Evolutionary conservation across 1,139 yeast species (phyloP).

Genomic region (Geotrichum klebahnii): DNA sequence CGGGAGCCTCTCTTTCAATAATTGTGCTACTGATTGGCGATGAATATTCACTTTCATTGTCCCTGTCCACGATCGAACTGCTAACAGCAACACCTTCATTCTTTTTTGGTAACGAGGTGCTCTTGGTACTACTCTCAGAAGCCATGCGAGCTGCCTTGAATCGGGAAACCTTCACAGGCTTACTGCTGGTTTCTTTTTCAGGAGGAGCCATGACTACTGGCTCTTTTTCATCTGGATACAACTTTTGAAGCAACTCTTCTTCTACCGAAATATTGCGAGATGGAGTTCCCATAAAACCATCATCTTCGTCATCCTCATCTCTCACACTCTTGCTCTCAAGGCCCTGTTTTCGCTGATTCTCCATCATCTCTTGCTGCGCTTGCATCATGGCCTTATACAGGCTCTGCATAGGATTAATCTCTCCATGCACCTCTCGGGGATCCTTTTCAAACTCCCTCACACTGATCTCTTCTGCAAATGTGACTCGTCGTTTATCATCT

Average conservation of each 20-base stretch:
- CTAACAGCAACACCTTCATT: not conserved
- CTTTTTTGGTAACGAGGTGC: not conserved
- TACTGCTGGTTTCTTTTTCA: not conserved
- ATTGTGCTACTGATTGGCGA: conserved; percentile 5
- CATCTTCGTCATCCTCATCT: too few species aligned
- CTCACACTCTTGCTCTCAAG: too few species aligned
- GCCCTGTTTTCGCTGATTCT: too few species aligned
- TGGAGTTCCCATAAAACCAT: not conserved
- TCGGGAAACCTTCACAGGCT: conserved; percentile 31
- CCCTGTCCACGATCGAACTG: not conserved
- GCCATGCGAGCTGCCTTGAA: conserved; percentile 33
- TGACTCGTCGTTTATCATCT: conserved; percentile 29
- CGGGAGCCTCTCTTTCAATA: conserved; percentile 15
- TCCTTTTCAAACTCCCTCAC: conserved; percentile 36
- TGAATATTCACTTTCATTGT: too few species aligned
- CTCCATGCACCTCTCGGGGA: conserved; percentile 20
- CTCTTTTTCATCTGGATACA: not conserved
- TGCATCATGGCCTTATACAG: not conserved
- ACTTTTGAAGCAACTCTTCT: conserved; percentile 3
- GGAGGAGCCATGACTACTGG: not conserved
- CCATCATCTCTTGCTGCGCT: not conserved
- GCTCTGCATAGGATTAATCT: conserved; percentile 3
- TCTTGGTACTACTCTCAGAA: conserved; percentile 12
- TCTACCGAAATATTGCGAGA: conserved; percentile 10
- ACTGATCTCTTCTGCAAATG: conserved; percentile 37